Evolutionary conservation across 345 rosid species (phyloP).

Genomic region (Anacardium occidentale): DNA sequence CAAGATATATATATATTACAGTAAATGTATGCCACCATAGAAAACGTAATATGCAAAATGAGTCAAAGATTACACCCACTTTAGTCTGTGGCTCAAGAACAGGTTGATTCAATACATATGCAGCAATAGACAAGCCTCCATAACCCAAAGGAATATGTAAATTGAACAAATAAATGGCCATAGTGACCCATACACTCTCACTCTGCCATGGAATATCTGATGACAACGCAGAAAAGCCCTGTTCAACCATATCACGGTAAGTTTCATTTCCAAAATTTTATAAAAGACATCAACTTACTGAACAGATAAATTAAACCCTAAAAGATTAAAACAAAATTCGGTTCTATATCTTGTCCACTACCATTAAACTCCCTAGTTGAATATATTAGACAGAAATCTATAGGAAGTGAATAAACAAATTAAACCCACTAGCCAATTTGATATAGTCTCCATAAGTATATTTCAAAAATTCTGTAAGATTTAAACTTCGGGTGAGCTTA

Average conservation of each 20-base stretch:
- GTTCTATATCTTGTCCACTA: not conserved
- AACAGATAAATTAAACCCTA: constrained; percentile 6
- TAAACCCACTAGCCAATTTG: not conserved
- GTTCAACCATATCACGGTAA: constrained; percentile 12
- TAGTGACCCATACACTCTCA: constrained; percentile 61
- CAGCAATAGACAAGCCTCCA: constrained; percentile 74
- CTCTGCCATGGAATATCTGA: constrained; percentile 68
- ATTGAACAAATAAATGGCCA: constrained; percentile 71
- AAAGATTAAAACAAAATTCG: not conserved
- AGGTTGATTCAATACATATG: constrained; percentile 50
- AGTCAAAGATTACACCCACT: constrained; percentile 35
- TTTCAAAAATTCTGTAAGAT: too few relatives aligned
- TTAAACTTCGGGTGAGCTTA: not conserved
- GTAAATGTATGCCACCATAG: not conserved
- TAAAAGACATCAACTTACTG: not conserved
- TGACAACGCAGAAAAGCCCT: constrained; percentile 58
- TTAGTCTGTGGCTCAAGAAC: constrained; percentile 77
- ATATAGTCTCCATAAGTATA: not conserved
- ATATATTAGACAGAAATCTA: not conserved
- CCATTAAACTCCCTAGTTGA: not conserved
- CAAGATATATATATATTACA: not conserved
- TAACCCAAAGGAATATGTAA: constrained; percentile 79
- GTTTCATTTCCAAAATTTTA: constrained; percentile 14
- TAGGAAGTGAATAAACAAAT: not conserved
- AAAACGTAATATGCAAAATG: not conserved